phyloP scores from a whole-genome alignment of 805 yeast genomes.

The Pichia cabralensis region DNA sequence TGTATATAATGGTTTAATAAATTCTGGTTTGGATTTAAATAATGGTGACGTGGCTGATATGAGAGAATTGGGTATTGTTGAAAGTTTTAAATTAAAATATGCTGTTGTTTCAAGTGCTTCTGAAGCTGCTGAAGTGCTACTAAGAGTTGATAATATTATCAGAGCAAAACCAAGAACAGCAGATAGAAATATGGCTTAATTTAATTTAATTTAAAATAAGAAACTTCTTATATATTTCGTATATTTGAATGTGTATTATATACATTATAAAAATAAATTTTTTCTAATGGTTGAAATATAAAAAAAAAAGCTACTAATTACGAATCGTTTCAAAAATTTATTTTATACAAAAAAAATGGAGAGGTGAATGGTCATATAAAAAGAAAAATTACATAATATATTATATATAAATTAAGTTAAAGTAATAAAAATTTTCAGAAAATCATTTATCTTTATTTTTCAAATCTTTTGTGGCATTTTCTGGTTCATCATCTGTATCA shows the following conservation, averaged over 20 bases:
- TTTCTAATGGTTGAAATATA: not conserved
- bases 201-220: too few species aligned
- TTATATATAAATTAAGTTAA: not conserved
- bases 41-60: slow-evolving; percentile 84
- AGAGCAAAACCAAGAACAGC: slow-evolving; percentile 98
- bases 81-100: slow-evolving; percentile 80
- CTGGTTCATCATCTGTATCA: slow-evolving; percentile 19
- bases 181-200: slow-evolving; percentile 44
- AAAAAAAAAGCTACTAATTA: too few species aligned
- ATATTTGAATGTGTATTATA: too few species aligned
- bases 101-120: slow-evolving; percentile 93
- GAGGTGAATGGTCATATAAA: not conserved
- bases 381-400: not conserved
- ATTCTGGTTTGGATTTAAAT: slow-evolving; percentile 84
- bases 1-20: slow-evolving; percentile 82
- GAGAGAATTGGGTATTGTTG: slow-evolving; percentile 89
- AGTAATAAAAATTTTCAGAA: too few species aligned
- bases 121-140: slow-evolving; percentile 95
- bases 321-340: too few species aligned
- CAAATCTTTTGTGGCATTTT: slow-evolving; percentile 2
- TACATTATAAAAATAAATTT: too few species aligned
- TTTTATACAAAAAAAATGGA: too few species aligned
- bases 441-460: too few species aligned
- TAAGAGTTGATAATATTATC: slow-evolving; percentile 93
- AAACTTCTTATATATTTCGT: too few species aligned